Evolutionary conservation across 2,329 filamentous ascomycete genomes (phyloP), one percentile per base, ranked within the genome.

Genomic region (Penicillium sp.): DNA sequence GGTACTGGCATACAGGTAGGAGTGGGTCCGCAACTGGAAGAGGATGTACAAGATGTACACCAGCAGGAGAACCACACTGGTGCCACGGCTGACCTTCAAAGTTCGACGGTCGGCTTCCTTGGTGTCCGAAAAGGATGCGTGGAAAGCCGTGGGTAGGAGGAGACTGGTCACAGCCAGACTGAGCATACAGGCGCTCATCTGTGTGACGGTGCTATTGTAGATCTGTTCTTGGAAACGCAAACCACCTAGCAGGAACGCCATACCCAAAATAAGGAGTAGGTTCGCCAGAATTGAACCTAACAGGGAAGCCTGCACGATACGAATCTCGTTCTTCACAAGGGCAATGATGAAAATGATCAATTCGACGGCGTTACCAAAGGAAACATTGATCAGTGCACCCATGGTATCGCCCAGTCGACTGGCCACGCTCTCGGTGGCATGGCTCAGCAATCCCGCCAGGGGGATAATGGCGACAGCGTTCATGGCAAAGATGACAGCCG

Each of bases 141-240:
- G 92, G 74, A 97, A 97, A 4, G 93, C 93, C 37, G 93, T 96
- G 1, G 93, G 92, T 12, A 97, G 79, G 28, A 96, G 84, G 22
- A 96, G 82, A 80, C 92, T 96, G 77, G 91, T 93, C 61, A 96
- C 93, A 71, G 90, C 93, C 76, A 96, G 77, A 81, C 91, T 96
- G 67, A 97, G 85, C 68, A 97, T 82, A 78, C 92, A 96, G 54
- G 93, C 93, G 73, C 92, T 96, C 91, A 96, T 96, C 75, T 97
- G 92, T 0, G 92, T 96, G 59, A 96, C 91, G 22, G 91, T 96
- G 77, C 88, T 95, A 78, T 96, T 97, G 79, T 96, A 97, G 63
- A 97, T 88, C 86, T 96, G 93, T 79, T 97, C 93, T 73, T 90
- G 89, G 75, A 87, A 96, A 63, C 92, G 88, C 56, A 96, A 80